Percentiles rank a stretch among this genome's conserved stretches.
These are phyloP conservation scores for Eucalyptus tenuipes DNA, from an alignment of 345 rosid species.

Conservation along the genomic window DNA sequence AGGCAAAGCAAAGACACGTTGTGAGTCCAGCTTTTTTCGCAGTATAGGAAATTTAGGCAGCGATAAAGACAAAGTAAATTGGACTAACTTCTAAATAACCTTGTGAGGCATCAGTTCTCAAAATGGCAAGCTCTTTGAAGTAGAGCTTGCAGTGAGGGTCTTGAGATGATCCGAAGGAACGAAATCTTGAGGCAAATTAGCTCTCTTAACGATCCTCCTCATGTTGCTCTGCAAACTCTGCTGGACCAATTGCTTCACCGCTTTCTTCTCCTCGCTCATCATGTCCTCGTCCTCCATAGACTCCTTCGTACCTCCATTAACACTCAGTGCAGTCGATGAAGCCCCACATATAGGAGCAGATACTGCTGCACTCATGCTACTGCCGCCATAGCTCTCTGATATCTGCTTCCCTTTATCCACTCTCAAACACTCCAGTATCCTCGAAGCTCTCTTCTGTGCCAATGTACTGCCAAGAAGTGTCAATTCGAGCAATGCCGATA, in stretches of 20 bases:
- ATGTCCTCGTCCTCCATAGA: conserved; percentile 42
- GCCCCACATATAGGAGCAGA: conserved; percentile 87
- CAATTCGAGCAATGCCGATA: conserved; percentile 71
- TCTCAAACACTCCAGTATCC: conserved; percentile 72
- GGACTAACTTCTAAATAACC: conserved; percentile 12
- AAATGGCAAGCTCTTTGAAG: conserved; percentile 89
- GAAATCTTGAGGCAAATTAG: conserved; percentile 80
- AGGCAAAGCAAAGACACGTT: neutral
- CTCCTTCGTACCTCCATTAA: conserved; percentile 22
- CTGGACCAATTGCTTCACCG: conserved; percentile 76
- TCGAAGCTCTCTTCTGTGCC: conserved; percentile 93
- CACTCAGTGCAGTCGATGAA: conserved; percentile 28
- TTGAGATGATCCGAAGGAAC: conserved; percentile 79
- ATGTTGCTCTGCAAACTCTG: conserved; percentile 91
- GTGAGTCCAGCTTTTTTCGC: neutral
- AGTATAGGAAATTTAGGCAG: neutral
- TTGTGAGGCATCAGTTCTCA: conserved; percentile 11
- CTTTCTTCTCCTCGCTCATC: conserved; percentile 93
- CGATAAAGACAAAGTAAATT: neutral
- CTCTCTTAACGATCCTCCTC: conserved; percentile 86
- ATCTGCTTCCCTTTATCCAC: conserved; percentile 90
- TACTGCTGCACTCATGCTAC: conserved; percentile 42
- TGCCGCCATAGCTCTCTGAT: conserved; percentile 38
- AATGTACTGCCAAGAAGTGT: conserved; percentile 83
- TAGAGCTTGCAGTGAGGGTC: conserved; percentile 69